Conservation (phyloP, 1,284 basidiomycete species). For the Fomitiporia mediterranea region DNA sequence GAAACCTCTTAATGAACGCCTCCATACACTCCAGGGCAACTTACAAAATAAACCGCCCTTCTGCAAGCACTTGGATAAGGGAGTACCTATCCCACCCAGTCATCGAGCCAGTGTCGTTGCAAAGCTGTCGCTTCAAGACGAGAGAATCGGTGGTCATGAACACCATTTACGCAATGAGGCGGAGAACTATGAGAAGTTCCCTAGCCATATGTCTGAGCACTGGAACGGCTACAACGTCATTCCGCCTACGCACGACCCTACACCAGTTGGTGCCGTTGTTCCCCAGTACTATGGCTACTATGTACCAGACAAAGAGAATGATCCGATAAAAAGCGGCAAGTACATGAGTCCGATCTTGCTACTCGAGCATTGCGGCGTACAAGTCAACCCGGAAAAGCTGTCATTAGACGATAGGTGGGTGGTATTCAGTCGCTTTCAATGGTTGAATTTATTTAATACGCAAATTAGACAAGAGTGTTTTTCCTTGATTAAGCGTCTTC, state of each 20-base stretch:
- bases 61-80: conserved; percentile 15
- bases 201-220: conserved; percentile 31
- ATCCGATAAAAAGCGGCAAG: conserved; percentile 6
- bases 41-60: conserved; percentile 5
- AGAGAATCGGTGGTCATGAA: conserved; percentile 15
- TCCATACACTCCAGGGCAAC: no score
- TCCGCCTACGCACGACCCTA: conserved; percentile 25
- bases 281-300: conserved; percentile 41
- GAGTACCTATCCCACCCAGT: conserved; percentile 12
- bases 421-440: neutral
- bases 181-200: conserved; percentile 29
- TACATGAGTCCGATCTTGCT: conserved; percentile 32
- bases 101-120: conserved; percentile 25
- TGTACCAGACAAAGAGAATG: conserved; percentile 16
- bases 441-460: neutral
- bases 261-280: conserved; percentile 33
- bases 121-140: conserved; percentile 27
- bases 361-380: conserved; percentile 35
- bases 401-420: conserved; percentile 26
- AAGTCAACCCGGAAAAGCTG: conserved; percentile 25
- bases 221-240: conserved; percentile 33
- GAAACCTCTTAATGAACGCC: conserved; percentile 14
- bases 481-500: conserved; percentile 32
- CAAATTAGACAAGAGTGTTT: conserved; percentile 27
- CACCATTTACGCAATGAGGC: conserved; percentile 29